Evolutionary conservation across 2,329 filamentous ascomycete species (phyloP).

Genomic region (Juglanconis oblonga): DNA sequence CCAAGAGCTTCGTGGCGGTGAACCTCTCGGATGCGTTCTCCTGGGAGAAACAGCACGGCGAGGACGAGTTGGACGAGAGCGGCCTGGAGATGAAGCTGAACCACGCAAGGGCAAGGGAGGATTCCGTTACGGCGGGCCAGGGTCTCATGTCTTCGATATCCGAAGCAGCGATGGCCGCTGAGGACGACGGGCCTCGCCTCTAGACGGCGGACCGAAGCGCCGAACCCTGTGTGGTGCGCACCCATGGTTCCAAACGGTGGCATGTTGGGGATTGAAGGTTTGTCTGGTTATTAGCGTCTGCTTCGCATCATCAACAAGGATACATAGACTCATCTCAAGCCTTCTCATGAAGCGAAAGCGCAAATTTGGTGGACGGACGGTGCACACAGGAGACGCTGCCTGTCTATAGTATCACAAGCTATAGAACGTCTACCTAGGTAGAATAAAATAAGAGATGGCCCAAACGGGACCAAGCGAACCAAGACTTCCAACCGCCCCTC

Average conservation of each 20-base stretch:
- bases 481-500: neutral
- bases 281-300: neutral
- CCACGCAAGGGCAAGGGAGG: slow-evolving; percentile 1
- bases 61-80: slow-evolving; percentile 24
- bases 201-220: neutral
- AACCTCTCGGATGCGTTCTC: slow-evolving; percentile 62
- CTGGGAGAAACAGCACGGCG: slow-evolving; percentile 51
- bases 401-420: neutral
- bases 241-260: neutral
- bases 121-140: neutral
- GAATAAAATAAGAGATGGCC: neutral
- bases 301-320: neutral
- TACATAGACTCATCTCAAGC: neutral
- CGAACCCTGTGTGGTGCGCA: neutral
- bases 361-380: no score
- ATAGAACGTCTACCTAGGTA: neutral
- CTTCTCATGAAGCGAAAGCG: neutral
- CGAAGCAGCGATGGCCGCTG: slow-evolving; percentile 3
- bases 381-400: neutral
- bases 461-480: neutral
- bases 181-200: slow-evolving; percentile 2
- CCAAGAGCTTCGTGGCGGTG: slow-evolving; percentile 63
- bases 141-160: slow-evolving; percentile 1
- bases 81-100: slow-evolving; percentile 44
- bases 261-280: neutral